These are phyloP conservation scores for Kwoniella mangroviensis DNA, from an alignment of 768 basidiomycete species.

Conservation along the genomic window DNA sequence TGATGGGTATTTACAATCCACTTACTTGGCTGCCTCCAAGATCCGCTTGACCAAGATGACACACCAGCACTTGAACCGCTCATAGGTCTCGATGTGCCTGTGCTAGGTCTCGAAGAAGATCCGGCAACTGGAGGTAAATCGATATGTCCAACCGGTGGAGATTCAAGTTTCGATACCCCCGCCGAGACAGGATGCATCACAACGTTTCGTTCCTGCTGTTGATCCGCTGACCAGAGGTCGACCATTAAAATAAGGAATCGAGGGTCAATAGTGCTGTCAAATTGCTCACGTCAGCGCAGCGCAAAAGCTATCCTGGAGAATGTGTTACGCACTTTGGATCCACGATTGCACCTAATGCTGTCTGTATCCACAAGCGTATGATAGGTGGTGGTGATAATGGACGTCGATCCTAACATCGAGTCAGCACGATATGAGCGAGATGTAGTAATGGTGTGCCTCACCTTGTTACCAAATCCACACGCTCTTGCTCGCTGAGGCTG, in stretches of 20 bases:
- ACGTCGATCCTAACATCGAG: conserved; percentile 73
- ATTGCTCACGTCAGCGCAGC: conserved; percentile 24
- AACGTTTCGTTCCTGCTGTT: conserved; percentile 81
- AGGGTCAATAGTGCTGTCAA: conserved; percentile 74
- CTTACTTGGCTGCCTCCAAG: conserved; percentile 18
- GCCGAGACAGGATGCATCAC: conserved; percentile 80
- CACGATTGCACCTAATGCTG: conserved; percentile 31
- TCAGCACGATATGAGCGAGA: neutral
- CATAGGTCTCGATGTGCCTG: conserved; percentile 21
- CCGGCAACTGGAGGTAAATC: conserved; percentile 4
- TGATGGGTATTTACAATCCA: neutral
- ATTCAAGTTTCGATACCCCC: conserved; percentile 25
- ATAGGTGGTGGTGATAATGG: conserved; percentile 79
- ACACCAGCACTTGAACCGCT: conserved; percentile 20
- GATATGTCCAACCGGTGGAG: conserved; percentile 2
- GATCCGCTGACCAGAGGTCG: conserved; percentile 89
- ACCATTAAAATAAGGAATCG: conserved; percentile 89
- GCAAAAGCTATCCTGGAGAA: neutral
- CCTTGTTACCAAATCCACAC: conserved; percentile 97
- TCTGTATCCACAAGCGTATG: conserved; percentile 61
- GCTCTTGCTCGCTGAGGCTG: conserved; percentile 88
- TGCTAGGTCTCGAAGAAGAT: conserved; percentile 23
- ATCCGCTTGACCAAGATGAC: conserved; percentile 22
- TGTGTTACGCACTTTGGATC: conserved; percentile 31
- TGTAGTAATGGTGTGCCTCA: conserved; percentile 54